Percentiles rank a stretch among this genome's conserved stretches.
Evolutionary conservation across 768 basidiomycete genomes (phyloP).

Genomic region (Holtermannia corniformis): DNA sequence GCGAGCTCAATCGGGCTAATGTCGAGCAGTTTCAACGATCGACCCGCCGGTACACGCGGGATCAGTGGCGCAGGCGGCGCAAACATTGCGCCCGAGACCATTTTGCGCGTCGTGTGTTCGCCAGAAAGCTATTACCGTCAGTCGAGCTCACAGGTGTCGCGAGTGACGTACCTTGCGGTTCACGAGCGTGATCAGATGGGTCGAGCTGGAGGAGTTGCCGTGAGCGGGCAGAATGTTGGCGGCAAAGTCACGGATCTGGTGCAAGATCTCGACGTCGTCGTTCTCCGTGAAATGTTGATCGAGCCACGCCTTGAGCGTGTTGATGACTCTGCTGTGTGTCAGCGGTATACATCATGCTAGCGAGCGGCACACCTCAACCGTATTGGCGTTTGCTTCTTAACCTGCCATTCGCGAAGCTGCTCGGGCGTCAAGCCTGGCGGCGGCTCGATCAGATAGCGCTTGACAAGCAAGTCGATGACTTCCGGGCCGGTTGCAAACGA

Average conservation of each 20-base stretch:
- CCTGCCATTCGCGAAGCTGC: conserved; percentile 70
- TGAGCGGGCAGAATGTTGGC: conserved; percentile 47
- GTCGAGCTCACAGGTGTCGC: neutral
- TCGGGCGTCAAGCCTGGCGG: conserved; percentile 55
- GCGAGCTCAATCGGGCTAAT: conserved; percentile 83
- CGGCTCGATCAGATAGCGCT: conserved; percentile 67
- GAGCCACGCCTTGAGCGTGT: conserved; percentile 82
- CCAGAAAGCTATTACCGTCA: neutral
- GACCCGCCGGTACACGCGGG: conserved; percentile 19
- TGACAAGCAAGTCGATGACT: conserved; percentile 68
- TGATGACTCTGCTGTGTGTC: conserved; percentile 57
- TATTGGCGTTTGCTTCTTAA: conserved; percentile 75
- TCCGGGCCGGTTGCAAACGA: conserved; percentile 80
- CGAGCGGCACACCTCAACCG: conserved; percentile 60
- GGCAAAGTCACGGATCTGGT: conserved; percentile 68
- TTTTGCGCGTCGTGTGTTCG: conserved; percentile 9
- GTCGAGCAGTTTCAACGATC: conserved; percentile 61
- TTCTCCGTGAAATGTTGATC: conserved; percentile 66
- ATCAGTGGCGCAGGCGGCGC: conserved; percentile 33
- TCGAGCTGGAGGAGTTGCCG: conserved; percentile 51
- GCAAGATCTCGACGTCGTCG: conserved; percentile 72
- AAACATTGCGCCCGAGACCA: conserved; percentile 21
- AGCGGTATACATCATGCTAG: neutral
- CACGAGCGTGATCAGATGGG: conserved; percentile 62
- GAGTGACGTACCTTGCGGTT: conserved; percentile 61